Percentiles rank a stretch among this genome's conserved stretches.
phyloP scores from a whole-genome alignment of 139 green algal genomes.

The Chlamydomonas urium region DNA sequence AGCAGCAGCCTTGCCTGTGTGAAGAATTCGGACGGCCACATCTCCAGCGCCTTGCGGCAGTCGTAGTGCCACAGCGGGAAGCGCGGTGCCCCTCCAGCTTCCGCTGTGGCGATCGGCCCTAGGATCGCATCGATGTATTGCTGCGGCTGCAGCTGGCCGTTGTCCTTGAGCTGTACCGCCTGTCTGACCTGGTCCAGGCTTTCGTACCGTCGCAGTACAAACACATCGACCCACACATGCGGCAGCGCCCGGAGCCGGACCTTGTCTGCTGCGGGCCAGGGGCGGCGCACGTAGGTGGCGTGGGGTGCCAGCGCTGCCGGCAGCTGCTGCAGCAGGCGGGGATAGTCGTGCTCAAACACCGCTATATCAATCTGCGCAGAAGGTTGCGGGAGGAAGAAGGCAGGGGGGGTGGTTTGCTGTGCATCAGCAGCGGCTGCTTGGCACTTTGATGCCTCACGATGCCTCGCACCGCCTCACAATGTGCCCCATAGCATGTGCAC shows the following conservation, averaged over 20 bases:
- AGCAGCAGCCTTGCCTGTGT: too few species aligned
- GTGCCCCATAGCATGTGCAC: too few species aligned
- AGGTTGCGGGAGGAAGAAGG: too few species aligned
- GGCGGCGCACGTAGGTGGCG: neutral
- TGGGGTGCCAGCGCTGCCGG: neutral
- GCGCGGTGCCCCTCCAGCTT: neutral
- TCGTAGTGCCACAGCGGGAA: constrained; percentile 6
- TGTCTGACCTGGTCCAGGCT: neutral
- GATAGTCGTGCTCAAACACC: constrained; percentile 2
- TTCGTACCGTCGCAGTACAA: constrained; percentile 5
- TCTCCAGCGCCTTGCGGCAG: constrained; percentile 1
- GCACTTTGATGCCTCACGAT: too few species aligned
- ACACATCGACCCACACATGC: constrained; percentile 11
- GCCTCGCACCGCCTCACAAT: too few species aligned
- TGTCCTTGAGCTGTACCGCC: constrained; percentile 3
- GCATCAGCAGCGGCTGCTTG: too few species aligned
- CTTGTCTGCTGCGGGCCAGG: neutral
- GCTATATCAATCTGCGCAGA: too few species aligned
- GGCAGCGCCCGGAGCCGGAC: neutral
- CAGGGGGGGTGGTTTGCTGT: too few species aligned
- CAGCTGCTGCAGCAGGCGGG: neutral
- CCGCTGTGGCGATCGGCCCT: neutral
- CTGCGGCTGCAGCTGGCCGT: neutral
- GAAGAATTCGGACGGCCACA: neutral
- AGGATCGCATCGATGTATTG: neutral